Base-by-base conservation (phyloP, 495 filamentous ascomycete species). In the Bathelium albidoporum region DNA sequence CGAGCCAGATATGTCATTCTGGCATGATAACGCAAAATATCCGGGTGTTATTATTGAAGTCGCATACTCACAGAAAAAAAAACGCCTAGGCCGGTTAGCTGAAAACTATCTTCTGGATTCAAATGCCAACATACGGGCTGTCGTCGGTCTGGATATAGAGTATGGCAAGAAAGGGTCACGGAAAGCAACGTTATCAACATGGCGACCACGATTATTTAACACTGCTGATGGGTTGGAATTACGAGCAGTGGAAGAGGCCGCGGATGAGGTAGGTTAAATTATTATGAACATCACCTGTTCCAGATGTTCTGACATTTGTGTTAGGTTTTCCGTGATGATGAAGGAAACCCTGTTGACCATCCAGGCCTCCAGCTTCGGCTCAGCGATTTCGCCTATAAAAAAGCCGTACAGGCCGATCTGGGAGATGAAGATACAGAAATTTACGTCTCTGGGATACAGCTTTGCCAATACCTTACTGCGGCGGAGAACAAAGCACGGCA, bases 21-120 rank as follows among this genome's bases (percentile, higher is more conserved):
- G 43, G 26, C 72, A 74, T 65, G 14, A 20, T 10, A 55, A 68
- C 32, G 68, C 74, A 61, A 62, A 60, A 60, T 73, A 65, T 63
- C 71, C 69, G 39, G 69, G 72, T 39, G 69, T 76, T 31, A 65
- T 74, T 29, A 69, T 74, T 41, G 73, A 76, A 68, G 67, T 74
- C 29, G 70, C 73, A 65, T 74, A 76, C 68, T 73, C 70, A 32
- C 69, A 73, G 67, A 74, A 73, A 64, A 63, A 59, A 52, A 72
- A 73, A 62, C 59, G 31, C 58, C 53, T 73, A 66, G 20, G 58
- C 28, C 63, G 68, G 67, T 64, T 76, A 45, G 73, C 69, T 20
- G 70, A 73, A 65, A 69, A 74, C 32, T 74, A 75, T 60, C 67
- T 75, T 58, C 62, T 73, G 26, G 62, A 69, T 63, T 69, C 70